Conservation (phyloP, 2,329 filamentous ascomycete genomes). For the Scedosporium apiospermum region DNA sequence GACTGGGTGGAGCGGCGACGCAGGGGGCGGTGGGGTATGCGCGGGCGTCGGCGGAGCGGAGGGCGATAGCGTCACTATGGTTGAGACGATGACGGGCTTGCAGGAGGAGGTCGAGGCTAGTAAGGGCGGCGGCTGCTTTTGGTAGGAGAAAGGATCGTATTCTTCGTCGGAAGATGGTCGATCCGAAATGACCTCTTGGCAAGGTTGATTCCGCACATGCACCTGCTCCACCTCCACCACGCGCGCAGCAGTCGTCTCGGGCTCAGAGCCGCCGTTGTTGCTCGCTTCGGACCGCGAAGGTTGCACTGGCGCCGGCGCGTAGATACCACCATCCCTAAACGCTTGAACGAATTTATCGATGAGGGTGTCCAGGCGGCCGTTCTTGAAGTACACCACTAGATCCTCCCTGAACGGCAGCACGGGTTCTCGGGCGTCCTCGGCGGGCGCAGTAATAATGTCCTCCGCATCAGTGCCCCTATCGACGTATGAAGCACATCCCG, state of each 20-base stretch:
- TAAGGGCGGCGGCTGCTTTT: slow-evolving; percentile 1
- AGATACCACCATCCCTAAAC: slow-evolving; percentile 28
- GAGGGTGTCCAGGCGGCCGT: slow-evolving; percentile 28
- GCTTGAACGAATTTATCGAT: slow-evolving; percentile 37
- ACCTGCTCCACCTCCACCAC: not conserved
- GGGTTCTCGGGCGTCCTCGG: slow-evolving; percentile 23
- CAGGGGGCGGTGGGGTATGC: slow-evolving; percentile 29
- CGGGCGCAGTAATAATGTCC: slow-evolving; percentile 11
- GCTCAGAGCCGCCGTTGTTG: not conserved
- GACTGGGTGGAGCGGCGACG: slow-evolving; percentile 11
- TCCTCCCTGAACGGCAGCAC: slow-evolving; percentile 51
- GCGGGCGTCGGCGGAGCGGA: slow-evolving; percentile 29
- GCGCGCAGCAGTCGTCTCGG: not conserved
- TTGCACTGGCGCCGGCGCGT: not conserved
- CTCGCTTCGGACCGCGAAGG: not conserved
- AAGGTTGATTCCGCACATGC: no score
- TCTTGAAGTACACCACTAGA: slow-evolving; percentile 43
- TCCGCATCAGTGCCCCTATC: slow-evolving; percentile 30
- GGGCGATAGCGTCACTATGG: slow-evolving; percentile 14
- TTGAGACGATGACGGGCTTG: slow-evolving; percentile 14
- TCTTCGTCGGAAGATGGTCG: slow-evolving; percentile 19
- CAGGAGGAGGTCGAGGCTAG: not conserved
- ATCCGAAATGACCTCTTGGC: no score
- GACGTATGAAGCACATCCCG: slow-evolving; percentile 21
- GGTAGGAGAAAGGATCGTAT: slow-evolving; percentile 37